Percentiles rank a stretch among this genome's conserved stretches.
Conservation (phyloP, 805 yeast genomes). For the Huiozyma sinensis region DNA sequence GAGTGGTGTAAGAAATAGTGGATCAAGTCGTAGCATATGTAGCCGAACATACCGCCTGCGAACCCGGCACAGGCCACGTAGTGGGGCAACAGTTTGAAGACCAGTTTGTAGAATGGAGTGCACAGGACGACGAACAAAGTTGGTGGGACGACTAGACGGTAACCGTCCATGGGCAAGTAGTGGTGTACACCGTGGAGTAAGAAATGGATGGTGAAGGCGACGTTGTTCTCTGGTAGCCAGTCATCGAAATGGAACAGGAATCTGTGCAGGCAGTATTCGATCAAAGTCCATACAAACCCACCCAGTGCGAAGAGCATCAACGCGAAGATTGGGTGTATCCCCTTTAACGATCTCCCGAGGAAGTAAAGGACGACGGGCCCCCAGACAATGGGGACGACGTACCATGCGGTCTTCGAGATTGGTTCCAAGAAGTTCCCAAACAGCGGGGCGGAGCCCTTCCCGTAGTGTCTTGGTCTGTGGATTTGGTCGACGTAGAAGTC, state of each 20-base stretch:
- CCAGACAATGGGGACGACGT: constrained; percentile 82
- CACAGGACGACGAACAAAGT: constrained; percentile 63
- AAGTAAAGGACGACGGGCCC: constrained; percentile 64
- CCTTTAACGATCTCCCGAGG: constrained; percentile 46
- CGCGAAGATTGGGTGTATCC: constrained; percentile 36
- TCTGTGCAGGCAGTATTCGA: constrained; percentile 83
- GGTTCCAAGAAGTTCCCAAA: constrained; percentile 96
- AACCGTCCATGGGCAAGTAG: constrained; percentile 91
- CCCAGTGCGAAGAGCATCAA: constrained; percentile 62
- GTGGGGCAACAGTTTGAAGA: constrained; percentile 67
- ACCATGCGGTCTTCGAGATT: constrained; percentile 86
- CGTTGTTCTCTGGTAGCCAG: constrained; percentile 68
- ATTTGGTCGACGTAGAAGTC: constrained; percentile 92
- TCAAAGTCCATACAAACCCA: constrained; percentile 83
- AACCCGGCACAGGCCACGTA: constrained; percentile 84
- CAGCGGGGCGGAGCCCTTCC: constrained; percentile 90
- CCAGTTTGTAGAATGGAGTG: constrained; percentile 70
- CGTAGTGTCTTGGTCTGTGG: constrained; percentile 96
- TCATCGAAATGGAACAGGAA: constrained; percentile 88
- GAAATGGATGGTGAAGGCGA: constrained; percentile 76
- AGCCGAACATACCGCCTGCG: constrained; percentile 94
- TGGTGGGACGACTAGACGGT: constrained; percentile 95
- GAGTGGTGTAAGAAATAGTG: constrained; percentile 92
- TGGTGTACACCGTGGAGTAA: constrained; percentile 93
- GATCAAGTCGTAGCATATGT: constrained; percentile 83